These are phyloP conservation scores for Penicillium sp. DNA, from an alignment of 2,329 filamentous ascomycete genomes.

Conservation along the genomic window DNA sequence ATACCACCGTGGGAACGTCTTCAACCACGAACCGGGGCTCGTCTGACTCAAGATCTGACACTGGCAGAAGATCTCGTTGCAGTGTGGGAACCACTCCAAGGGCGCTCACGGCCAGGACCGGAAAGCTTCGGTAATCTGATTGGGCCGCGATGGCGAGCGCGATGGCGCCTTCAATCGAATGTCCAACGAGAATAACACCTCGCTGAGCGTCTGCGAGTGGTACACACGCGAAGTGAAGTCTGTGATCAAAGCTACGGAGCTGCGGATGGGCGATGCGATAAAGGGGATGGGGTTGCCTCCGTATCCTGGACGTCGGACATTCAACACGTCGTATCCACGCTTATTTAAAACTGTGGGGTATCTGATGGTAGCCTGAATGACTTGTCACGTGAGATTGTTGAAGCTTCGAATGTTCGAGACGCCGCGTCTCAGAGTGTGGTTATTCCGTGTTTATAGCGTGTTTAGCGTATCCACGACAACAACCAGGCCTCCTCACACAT, in stretches of 20 bases:
- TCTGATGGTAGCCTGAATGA: too few relatives aligned
- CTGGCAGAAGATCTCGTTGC: background rate
- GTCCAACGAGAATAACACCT: conserved; percentile 13
- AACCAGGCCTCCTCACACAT: too few relatives aligned
- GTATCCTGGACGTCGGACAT: background rate
- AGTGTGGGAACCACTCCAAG: conserved; percentile 1
- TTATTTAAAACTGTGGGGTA: background rate
- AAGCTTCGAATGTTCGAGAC: too few relatives aligned
- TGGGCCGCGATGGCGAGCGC: conserved; percentile 17
- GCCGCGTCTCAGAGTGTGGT: too few relatives aligned
- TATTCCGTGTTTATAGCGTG: too few relatives aligned
- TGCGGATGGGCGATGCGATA: background rate
- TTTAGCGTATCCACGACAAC: too few relatives aligned
- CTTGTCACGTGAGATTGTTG: too few relatives aligned
- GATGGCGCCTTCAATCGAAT: conserved; percentile 13
- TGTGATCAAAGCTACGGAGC: background rate
- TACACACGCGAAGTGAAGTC: background rate
- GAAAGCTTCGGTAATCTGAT: conserved; percentile 6
- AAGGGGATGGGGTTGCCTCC: background rate
- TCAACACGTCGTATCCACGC: background rate
- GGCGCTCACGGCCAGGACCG: conserved; percentile 5
- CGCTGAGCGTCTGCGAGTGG: background rate
- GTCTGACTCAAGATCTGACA: conserved; percentile 1
- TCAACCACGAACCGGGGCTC: background rate
- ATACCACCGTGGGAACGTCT: background rate